Base-by-base conservation (phyloP, 2,329 filamentous ascomycete species). In the Pyrenochaeta sp. region DNA sequence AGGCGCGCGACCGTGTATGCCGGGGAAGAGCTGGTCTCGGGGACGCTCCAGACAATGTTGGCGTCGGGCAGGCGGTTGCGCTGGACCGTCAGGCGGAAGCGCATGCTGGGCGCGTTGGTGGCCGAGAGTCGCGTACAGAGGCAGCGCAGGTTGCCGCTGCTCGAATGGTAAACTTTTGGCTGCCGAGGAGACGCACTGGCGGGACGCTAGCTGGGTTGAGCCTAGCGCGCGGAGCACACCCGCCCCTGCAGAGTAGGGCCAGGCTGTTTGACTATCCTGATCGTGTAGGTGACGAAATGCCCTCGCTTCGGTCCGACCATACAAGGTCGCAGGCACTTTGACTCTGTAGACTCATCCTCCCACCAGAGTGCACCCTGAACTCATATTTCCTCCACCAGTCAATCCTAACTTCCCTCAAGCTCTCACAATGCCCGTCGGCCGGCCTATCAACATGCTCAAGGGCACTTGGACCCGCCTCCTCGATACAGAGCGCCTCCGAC, bases 1-100 rank as follows among this genome's bases (percentile, higher is more conserved):
- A 96, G 81, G 55, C 87, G 84, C 20, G 88, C 81, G 48, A 96
- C 79, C 2, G 90, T 96, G 39, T 67, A 67, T 3, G 61, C 56
- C 17, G 64, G 49, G 2, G 62, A 39, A 50, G 62, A 62, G 35
- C 50, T 60, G 14, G 61, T 60, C n/a, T 69, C 58, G 44, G 63
- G 53, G 35, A 71, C 53, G 58, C 56, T 63, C 71, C 65, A 67
- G 45, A 72, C 49, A 53, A 72, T 56, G 77, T 70, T 63, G 15
- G 59, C 59, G 9, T 56, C 44, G 3, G 71, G 71, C 39, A 74
- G 58, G 23, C 53, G 52, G 46, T 73, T 64, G 20, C 71, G 60
- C 55, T 70, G 60, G 31, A 73, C 61, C 3, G 61, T 63, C 14
- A 73, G 57, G 38, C 67, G 63, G 36, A 73, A 58, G 34, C 71